Evolutionary conservation across 768 basidiomycete species (phyloP), one percentile per base, ranked within the genome.

Genomic region (Dacryopinax primogenitus): DNA sequence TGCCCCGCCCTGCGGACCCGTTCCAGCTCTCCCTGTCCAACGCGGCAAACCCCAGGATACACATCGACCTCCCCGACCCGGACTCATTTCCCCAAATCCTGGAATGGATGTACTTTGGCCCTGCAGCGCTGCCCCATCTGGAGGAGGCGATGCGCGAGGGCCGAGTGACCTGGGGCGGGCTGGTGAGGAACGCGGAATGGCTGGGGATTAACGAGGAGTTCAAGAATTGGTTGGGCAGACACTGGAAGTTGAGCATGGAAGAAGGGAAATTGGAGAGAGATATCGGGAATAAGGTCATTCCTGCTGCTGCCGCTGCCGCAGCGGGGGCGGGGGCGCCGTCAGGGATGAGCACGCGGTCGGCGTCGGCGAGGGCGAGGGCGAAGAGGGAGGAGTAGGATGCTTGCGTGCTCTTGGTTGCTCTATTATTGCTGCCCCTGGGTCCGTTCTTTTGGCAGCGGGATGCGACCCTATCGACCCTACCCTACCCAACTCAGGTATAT

Each of bases 231-330:
- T 30, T 58, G 15, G 51, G 51, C 51, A 23, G 51, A 15, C 26
- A 58, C 26, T 58, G 51, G 51, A 58, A 58, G 51, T 28, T 28
- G 51, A 58, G 51, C 26, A 58, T 58, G 51, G 51, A 58, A 30
- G 51, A 58, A 21, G 51, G 51, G 32, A 58, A 30, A 21, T 28
- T 21, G 11, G 51, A 58, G 26, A 58, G 32, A 21, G 51, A 58
- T 18, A 15, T 58, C 51, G 51, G 51, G 51, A 58, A 58, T 30
- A 58, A 58, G 51, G 26, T 30, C 6, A 58, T 58, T 58, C 32
- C 51, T 11, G 15, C 12, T 18, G 26, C 51, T 32, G 26, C 51
- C 26, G 32, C 26, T 21, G 26, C 51, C 26, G 51, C 51, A 30
- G 32, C 9, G 32, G 51, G 51, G 11, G 26, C 23, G 30, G 26